Evolutionary conservation across 129 eudicot species (phyloP).

Genomic region (Arctium minus): DNA sequence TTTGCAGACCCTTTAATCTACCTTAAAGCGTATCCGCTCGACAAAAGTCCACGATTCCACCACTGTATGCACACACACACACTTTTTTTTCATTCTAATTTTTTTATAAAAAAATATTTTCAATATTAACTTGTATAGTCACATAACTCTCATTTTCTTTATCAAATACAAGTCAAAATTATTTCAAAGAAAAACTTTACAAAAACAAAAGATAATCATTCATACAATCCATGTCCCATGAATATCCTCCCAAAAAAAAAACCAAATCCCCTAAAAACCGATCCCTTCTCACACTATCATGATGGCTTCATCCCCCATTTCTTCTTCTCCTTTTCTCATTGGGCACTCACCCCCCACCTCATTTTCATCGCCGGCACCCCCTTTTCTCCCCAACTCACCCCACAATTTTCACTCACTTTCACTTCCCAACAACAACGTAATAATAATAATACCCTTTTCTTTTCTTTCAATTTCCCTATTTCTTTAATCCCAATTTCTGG

Average conservation of each 20-base stretch:
- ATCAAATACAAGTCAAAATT: no score
- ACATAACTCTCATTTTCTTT: no score
- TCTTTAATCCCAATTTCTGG: not conserved
- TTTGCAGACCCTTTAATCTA: no score
- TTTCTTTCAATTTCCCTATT: slow-evolving; percentile 3
- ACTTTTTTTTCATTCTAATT: no score
- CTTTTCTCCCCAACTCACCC: not conserved
- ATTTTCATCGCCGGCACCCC: slow-evolving; percentile 22
- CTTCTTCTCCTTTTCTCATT: not conserved
- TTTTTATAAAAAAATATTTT: no score
- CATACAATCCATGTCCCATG: not conserved
- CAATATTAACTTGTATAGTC: no score
- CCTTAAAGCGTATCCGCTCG: no score
- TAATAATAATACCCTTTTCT: not conserved
- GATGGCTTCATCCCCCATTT: slow-evolving; percentile 3
- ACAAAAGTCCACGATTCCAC: no score
- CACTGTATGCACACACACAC: no score
- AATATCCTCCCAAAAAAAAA: not conserved
- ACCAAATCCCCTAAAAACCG: slow-evolving; percentile 14
- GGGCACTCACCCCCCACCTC: slow-evolving; percentile 1
- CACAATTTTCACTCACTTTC: not conserved
- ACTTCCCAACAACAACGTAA: not conserved
- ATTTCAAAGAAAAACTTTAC: not conserved
- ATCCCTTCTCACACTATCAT: not conserved
- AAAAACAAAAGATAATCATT: not conserved